A percentile compares a stretch with the other conserved stretches of the same genome.
These are phyloP conservation scores for Berberis vulgaris DNA, from an alignment of 164 flowering plant genomes.

Conservation along the genomic window DNA sequence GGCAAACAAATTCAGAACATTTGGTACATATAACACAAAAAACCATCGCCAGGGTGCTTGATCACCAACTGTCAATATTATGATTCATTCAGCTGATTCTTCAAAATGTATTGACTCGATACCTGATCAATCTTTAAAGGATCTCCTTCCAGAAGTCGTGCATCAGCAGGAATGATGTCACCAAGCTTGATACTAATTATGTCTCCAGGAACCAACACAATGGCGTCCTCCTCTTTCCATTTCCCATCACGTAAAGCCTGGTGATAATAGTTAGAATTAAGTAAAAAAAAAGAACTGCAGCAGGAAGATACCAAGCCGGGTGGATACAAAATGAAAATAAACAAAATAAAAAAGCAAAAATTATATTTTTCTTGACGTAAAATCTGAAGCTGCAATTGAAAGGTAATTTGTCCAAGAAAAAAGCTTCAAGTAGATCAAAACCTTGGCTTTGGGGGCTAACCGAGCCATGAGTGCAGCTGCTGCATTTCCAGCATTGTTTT, in stretches of 20 bases:
- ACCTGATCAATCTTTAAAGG: constrained; percentile 80
- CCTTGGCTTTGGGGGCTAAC: constrained; percentile 80
- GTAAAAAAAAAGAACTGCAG: not conserved
- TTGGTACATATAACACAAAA: no score
- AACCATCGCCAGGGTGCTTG: no score
- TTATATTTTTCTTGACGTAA: not conserved
- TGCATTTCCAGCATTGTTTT: constrained; percentile 81
- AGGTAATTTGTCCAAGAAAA: not conserved
- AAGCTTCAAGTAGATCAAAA: constrained; percentile 8
- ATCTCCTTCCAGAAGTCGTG: constrained; percentile 80
- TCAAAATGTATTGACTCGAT: not conserved
- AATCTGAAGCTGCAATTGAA: not conserved
- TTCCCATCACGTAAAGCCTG: constrained; percentile 69
- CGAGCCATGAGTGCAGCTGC: constrained; percentile 87
- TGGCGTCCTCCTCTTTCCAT: constrained; percentile 70
- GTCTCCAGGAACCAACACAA: constrained; percentile 73
- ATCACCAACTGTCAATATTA: no score
- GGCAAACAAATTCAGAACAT: no score
- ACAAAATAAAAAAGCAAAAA: not conserved
- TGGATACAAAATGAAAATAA: not conserved
- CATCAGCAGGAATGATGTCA: constrained; percentile 81
- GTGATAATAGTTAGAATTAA: not conserved
- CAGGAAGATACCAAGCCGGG: not conserved
- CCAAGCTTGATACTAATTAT: constrained; percentile 67
- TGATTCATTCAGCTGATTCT: not conserved